Conservation (phyloP, 2,329 filamentous ascomycete genomes). For the Calonectria pseudoturangicola region DNA sequence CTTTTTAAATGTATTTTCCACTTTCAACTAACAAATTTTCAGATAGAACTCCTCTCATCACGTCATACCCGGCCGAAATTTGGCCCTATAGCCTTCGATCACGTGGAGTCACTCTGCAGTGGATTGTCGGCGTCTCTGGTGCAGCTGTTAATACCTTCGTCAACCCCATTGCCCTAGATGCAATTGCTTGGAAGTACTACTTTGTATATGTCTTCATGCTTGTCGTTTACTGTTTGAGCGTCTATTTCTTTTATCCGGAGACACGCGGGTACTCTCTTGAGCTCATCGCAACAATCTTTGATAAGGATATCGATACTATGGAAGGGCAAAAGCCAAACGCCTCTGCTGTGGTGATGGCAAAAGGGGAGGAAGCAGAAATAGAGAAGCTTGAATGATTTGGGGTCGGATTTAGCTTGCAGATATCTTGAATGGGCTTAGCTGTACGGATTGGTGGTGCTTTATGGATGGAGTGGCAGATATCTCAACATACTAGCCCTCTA, state of each 20-base stretch:
- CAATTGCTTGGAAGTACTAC: conserved; percentile 45
- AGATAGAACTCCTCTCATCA: conserved; percentile 26
- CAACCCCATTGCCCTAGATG: conserved; percentile 40
- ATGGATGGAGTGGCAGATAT: too few relatives aligned
- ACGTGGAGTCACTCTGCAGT: conserved; percentile 27
- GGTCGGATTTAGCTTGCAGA: too few relatives aligned
- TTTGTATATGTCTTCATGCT: conserved; percentile 37
- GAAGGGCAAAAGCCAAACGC: too few relatives aligned
- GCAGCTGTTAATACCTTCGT: conserved; percentile 37
- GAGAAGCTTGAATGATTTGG: too few relatives aligned
- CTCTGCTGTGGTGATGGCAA: too few relatives aligned
- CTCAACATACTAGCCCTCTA: too few relatives aligned
- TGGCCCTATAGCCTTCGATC: conserved; percentile 44
- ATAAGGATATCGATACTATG: too few relatives aligned
- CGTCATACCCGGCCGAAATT: conserved; percentile 51
- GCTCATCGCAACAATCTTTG: conserved; percentile 24
- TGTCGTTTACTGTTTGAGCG: conserved; percentile 25
- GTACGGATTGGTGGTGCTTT: too few relatives aligned
- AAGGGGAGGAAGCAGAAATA: too few relatives aligned
- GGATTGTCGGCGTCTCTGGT: conserved; percentile 20
- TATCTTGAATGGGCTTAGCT: too few relatives aligned
- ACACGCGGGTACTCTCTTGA: conserved; percentile 41
- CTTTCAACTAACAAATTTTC: not conserved
- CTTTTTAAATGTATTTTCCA: not conserved
- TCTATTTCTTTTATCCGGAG: conserved; percentile 42